phyloP scores from a whole-genome alignment of 352 stramenopile species.

The Globisporangium abappressorium region DNA sequence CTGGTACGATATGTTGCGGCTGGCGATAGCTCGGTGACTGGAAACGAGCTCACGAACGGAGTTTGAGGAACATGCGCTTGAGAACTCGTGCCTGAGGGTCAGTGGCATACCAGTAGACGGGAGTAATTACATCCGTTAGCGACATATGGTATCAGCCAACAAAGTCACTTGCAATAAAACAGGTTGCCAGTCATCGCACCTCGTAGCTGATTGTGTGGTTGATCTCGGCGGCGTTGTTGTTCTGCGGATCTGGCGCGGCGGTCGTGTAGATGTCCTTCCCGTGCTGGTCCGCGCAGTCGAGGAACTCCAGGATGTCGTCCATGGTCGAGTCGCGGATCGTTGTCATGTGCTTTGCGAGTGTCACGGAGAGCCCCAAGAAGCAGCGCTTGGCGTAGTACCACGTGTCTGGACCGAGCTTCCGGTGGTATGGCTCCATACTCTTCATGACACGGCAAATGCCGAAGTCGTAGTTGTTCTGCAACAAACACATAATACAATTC shows the following conservation, averaged over 20 bases:
- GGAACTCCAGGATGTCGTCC: constrained; percentile 93
- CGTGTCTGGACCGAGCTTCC: constrained; percentile 93
- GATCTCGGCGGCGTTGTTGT: constrained; percentile 31
- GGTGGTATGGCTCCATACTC: constrained; percentile 95
- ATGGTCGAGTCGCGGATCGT: constrained; percentile 93
- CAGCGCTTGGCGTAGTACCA: constrained; percentile 96
- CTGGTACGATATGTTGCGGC: too few species aligned
- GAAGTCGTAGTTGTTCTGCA: constrained; percentile 95
- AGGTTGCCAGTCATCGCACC: constrained; percentile 22
- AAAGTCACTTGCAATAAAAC: background rate
- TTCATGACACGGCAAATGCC: constrained; percentile 94
- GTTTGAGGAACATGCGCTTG: constrained; percentile 93
- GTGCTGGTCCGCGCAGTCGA: constrained; percentile 89
- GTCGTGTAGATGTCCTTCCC: constrained; percentile 90
- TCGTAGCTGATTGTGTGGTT: constrained; percentile 92
- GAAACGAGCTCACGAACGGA: constrained; percentile 54
- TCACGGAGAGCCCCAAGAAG: constrained; percentile 92
- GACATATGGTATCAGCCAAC: background rate
- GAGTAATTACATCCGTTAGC: background rate
- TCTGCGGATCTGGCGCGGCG: constrained; percentile 44
- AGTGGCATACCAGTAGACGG: background rate
- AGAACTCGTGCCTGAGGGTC: constrained; percentile 74
- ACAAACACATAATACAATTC: background rate
- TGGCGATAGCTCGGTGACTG: background rate
- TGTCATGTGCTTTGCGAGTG: constrained; percentile 94